Conservation (phyloP, 148 eudicot genomes). For the Silene conica region DNA sequence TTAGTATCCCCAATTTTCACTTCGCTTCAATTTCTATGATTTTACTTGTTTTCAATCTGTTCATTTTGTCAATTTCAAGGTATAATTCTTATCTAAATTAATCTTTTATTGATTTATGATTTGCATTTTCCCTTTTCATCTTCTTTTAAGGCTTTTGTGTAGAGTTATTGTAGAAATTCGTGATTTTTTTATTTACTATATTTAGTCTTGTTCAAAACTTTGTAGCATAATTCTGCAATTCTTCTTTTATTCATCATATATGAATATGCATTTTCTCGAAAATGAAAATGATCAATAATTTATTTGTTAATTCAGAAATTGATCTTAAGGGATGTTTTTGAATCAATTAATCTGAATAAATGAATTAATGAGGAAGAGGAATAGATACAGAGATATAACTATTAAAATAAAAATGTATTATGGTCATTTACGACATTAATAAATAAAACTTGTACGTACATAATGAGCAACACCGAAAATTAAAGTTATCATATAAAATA, state of each 20-base stretch:
- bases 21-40: not conserved
- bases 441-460: no score
- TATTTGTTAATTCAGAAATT: not conserved
- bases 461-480: no score
- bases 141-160: not conserved
- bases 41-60: not conserved
- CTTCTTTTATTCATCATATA: not conserved
- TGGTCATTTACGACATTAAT: no score
- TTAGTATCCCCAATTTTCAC: not conserved
- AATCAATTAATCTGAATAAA: not conserved
- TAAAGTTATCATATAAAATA: no score
- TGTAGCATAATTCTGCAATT: not conserved
- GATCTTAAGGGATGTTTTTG: not conserved
- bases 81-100: not conserved
- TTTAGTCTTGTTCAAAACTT: not conserved
- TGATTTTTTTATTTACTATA: not conserved
- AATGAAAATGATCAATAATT: not conserved
- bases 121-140: not conserved
- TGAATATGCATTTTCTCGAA: not conserved
- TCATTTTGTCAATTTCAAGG: not conserved
- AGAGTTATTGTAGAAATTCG: not conserved
- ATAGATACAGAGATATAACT: no score
- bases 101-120: not conserved
- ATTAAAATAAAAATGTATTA: no score
- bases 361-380: no score